Percentiles rank a stretch among this genome's conserved stretches.
phyloP scores from a whole-genome alignment of 306 rosid species.

The Sechiopsis laciniata region DNA sequence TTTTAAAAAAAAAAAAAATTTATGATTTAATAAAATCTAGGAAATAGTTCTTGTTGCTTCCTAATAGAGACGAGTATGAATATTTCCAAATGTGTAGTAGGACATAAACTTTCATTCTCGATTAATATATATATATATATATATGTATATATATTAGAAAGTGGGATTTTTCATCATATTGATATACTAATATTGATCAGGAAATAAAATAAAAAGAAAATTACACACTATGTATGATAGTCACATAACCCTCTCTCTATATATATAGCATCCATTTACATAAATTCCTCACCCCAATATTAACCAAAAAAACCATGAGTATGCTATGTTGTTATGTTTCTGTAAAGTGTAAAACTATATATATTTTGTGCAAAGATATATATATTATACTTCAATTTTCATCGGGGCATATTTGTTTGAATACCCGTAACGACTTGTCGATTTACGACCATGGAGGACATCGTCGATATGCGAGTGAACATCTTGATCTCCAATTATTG shows the following conservation, averaged over 20 bases:
- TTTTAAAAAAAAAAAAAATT: no score
- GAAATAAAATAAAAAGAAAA: no score
- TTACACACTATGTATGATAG: background rate
- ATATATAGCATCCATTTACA: background rate
- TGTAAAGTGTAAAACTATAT: no score
- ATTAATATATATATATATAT: no score
- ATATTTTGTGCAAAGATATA: background rate
- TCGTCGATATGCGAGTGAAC: background rate
- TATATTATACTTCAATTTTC: background rate
- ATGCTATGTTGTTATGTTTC: no score
- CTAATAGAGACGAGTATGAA: no score
- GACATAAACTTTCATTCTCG: no score
- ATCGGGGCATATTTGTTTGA: conserved; percentile 15
- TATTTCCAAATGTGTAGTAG: no score
- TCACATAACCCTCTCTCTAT: background rate
- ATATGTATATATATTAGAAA: background rate
- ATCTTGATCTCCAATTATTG: background rate
- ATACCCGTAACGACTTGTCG: conserved; percentile 2
- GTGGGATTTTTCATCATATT: background rate
- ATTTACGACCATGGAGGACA: background rate
- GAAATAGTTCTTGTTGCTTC: no score
- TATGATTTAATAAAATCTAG: no score
- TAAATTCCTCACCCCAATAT: background rate
- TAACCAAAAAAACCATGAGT: background rate
- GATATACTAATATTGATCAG: background rate